phyloP scores from a whole-genome alignment of 495 filamentous ascomycete genomes.

The Tirmania nivea region DNA sequence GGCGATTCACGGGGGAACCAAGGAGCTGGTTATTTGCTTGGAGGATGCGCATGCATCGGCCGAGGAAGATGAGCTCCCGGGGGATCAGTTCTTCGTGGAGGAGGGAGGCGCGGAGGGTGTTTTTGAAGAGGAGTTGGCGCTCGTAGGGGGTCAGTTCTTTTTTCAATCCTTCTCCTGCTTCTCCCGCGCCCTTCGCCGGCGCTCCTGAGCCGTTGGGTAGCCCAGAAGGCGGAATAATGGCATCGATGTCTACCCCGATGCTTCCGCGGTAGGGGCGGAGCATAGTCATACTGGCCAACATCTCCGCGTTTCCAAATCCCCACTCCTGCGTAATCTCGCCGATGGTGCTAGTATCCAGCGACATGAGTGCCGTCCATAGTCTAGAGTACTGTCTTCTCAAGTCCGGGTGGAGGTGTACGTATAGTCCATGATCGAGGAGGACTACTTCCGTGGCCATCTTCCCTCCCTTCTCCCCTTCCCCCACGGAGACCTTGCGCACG shows the following conservation, averaged over 20 bases:
- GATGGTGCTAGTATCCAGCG: slow-evolving; percentile 74
- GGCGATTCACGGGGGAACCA: slow-evolving; percentile 77
- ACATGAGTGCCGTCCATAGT: slow-evolving; percentile 86
- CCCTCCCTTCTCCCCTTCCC: slow-evolving; percentile 22
- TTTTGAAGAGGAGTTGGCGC: slow-evolving; percentile 63
- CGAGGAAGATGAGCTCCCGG: slow-evolving; percentile 82
- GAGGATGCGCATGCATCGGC: slow-evolving; percentile 69
- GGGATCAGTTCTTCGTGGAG: slow-evolving; percentile 85
- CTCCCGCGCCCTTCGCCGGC: slow-evolving; percentile 3
- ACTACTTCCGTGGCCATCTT: slow-evolving; percentile 46
- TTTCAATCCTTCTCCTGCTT: slow-evolving; percentile 27
- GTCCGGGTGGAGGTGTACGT: slow-evolving; percentile 65
- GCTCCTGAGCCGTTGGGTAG: too few relatives aligned
- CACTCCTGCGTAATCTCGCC: slow-evolving; percentile 45
- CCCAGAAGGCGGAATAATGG: neutral
- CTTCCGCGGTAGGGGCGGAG: slow-evolving; percentile 81
- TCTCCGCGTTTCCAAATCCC: slow-evolving; percentile 72
- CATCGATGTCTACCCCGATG: slow-evolving; percentile 24
- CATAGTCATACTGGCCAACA: slow-evolving; percentile 77
- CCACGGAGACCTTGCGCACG: slow-evolving; percentile 60
- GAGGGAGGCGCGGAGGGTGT: slow-evolving; percentile 64
- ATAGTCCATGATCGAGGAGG: slow-evolving; percentile 89
- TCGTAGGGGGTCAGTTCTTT: slow-evolving; percentile 49
- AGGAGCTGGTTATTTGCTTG: slow-evolving; percentile 41
- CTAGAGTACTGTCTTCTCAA: slow-evolving; percentile 76